Evolutionary conservation across 176 grass and related monocot genomes (phyloP).

Genomic region (Lolium perenne): DNA sequence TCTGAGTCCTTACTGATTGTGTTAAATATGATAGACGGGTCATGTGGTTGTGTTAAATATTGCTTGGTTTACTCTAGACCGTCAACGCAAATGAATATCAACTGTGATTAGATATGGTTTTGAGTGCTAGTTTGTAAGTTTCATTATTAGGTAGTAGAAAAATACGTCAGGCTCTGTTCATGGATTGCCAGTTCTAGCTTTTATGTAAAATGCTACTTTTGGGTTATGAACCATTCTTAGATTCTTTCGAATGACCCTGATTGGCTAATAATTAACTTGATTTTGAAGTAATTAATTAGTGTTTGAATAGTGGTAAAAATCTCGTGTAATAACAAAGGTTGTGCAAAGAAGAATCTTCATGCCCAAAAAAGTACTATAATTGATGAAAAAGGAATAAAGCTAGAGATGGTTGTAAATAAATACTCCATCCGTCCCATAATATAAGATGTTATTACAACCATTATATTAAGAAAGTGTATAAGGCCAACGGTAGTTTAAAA

Average conservation of each 20-base stretch:
- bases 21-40: constrained; percentile 40
- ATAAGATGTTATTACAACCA: too few relatives aligned
- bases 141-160: constrained; percentile 12
- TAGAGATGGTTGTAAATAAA: not conserved
- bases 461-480: not conserved
- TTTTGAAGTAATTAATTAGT: not conserved
- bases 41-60: not conserved
- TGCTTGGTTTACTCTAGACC: not conserved
- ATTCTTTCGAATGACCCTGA: constrained; percentile 21
- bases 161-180: not conserved
- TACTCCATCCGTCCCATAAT: too few relatives aligned
- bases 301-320: not conserved
- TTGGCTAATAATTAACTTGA: not conserved
- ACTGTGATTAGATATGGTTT: constrained; percentile 1
- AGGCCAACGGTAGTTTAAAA: not conserved
- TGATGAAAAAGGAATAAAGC: not conserved
- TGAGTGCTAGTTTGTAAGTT: not conserved
- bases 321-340: too few relatives aligned
- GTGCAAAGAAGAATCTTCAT: not conserved
- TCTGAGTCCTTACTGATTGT: constrained; percentile 3
- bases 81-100: not conserved
- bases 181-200: not conserved
- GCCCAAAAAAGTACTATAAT: not conserved
- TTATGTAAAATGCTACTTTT: constrained; percentile 12
- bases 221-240: not conserved